These are phyloP conservation scores for Candida lessepsii DNA, from an alignment of 805 yeast species.

Conservation along the genomic window DNA sequence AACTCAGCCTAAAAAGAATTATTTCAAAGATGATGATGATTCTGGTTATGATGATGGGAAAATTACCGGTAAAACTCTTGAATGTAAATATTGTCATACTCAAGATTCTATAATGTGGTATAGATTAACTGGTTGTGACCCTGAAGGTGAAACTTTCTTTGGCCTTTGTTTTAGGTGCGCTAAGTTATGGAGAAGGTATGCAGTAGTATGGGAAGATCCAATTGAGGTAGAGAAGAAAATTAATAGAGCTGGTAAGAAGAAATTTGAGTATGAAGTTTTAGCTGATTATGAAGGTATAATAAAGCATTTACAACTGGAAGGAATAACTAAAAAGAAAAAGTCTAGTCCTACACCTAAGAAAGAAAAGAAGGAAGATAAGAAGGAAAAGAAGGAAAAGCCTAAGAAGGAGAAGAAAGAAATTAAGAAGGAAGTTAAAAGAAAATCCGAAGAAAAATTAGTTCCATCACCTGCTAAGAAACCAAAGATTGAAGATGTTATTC, in stretches of 20 bases:
- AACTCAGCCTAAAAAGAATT: conserved; percentile 17
- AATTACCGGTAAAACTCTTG: conserved; percentile 42
- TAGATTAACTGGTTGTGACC: conserved; percentile 60
- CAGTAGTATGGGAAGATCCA: conserved; percentile 83
- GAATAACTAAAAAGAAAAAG: conserved; percentile 12
- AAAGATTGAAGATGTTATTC: conserved; percentile 12
- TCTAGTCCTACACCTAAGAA: conserved; percentile 8
- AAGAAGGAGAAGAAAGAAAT: conserved; percentile 5
- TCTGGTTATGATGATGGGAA: conserved; percentile 64
- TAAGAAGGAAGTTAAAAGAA: conserved; percentile 8
- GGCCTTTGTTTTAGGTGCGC: conserved; percentile 89
- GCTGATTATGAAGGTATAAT: conserved; percentile 59
- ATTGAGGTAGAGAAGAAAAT: conserved; percentile 55
- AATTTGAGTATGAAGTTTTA: conserved; percentile 64
- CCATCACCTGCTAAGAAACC: conserved; percentile 15
- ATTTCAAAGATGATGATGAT: conserved; percentile 53
- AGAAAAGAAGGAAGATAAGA: conserved; percentile 3
- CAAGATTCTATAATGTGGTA: conserved; percentile 61
- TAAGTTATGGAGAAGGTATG: conserved; percentile 86
- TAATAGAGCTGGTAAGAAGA: conserved; percentile 46
- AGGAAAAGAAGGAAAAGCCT: conserved; percentile 9
- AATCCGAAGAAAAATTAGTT: conserved; percentile 9
- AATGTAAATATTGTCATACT: conserved; percentile 74
- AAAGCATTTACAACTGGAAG: conserved; percentile 43
- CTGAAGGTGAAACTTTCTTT: conserved; percentile 33